Base-by-base conservation (phyloP, 2,329 filamentous ascomycete genomes). In the Curvularia verruculosa region DNA sequence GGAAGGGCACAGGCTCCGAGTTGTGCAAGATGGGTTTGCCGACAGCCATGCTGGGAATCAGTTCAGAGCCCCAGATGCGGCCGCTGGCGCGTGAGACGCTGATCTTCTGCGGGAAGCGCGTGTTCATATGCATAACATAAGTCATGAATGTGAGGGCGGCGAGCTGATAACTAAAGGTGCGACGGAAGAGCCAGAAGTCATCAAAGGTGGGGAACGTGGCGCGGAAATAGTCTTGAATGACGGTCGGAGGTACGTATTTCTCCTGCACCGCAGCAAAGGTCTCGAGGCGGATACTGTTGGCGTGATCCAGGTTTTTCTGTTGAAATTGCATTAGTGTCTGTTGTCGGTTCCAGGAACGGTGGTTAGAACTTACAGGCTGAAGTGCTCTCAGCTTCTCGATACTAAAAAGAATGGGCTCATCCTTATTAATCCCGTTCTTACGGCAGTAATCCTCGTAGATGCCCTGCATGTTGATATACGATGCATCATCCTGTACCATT, bases 101-200 rank as follows among this genome's bases (percentile, higher is more conserved):
- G 76, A 98, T 89, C 83, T 99, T 99, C 77, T 93, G 92, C 5
- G 95, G 96, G 77, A 95, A 96, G 28, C 95, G 90, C 75, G 92
- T 92, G 74, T 94, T 92, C 87, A 99, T 98, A 80, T 94, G 94
- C 81, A 99, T 89, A 57, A 97, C 89, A 74, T 98, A 99, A 3
- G 95, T 98, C 90, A 99, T 96, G 80, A 99, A 99, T 1, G 95
- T 96, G 63, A 98, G 84, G 1, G 93, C 87, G 19, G 95, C 94
- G 60, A 96, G 88, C 78, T 99, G 95, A 81, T 98, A 97, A 21
- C 92, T 90, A 79, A 99, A 96, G 65, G 96, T 93, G 57, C 93
- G 89, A 57, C 95, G 90, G 91, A 99, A 99, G 56, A 99, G 85
- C 92, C 94, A 99, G 82, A 98, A 97, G 70, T 97, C 93, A 44